Conservation (phyloP, 106 monocot species). For the Gastrodia elata region DNA sequence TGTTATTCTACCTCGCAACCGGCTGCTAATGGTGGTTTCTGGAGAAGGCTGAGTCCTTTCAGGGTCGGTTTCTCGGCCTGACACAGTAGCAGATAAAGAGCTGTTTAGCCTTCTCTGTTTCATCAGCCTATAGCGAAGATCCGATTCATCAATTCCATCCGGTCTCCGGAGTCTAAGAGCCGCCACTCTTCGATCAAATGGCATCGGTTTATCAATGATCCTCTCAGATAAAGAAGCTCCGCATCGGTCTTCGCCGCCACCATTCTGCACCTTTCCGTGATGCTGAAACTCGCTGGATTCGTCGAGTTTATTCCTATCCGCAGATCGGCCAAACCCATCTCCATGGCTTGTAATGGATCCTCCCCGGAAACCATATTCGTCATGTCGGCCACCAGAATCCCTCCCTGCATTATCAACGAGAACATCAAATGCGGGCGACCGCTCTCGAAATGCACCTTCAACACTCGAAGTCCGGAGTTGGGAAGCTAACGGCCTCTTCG, state of each 20-base stretch:
- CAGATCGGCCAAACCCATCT: slow-evolving; percentile 23
- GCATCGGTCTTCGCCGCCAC: slow-evolving; percentile 16
- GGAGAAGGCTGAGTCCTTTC: slow-evolving; percentile 9
- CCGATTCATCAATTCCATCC: slow-evolving; percentile 29
- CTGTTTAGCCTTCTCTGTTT: slow-evolving; percentile 60
- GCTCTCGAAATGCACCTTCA: slow-evolving; percentile 55
- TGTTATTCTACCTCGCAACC: slow-evolving; percentile 71
- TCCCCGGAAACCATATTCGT: slow-evolving; percentile 30
- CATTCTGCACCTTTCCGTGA: slow-evolving; percentile 14
- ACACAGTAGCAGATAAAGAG: slow-evolving; percentile 21
- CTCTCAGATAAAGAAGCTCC: slow-evolving; percentile 25
- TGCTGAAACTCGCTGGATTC: slow-evolving; percentile 26
- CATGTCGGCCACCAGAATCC: slow-evolving; percentile 30
- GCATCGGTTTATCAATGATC: slow-evolving; percentile 19
- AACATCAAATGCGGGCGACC: slow-evolving; percentile 68
- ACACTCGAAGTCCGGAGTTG: slow-evolving; percentile 11
- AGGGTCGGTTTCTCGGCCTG: slow-evolving; percentile 18
- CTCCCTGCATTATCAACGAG: slow-evolving; percentile 27
- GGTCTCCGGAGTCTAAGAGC: slow-evolving; percentile 16
- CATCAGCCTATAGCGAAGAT: slow-evolving; percentile 60
- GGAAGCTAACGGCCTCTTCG: slow-evolving; percentile 7
- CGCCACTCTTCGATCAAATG: slow-evolving; percentile 16
- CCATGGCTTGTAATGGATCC: background rate
- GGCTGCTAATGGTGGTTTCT: slow-evolving; percentile 34
- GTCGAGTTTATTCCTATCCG: slow-evolving; percentile 34